Conservation (phyloP, 306 rosid genomes). For the Trifolium fragiferum region DNA sequence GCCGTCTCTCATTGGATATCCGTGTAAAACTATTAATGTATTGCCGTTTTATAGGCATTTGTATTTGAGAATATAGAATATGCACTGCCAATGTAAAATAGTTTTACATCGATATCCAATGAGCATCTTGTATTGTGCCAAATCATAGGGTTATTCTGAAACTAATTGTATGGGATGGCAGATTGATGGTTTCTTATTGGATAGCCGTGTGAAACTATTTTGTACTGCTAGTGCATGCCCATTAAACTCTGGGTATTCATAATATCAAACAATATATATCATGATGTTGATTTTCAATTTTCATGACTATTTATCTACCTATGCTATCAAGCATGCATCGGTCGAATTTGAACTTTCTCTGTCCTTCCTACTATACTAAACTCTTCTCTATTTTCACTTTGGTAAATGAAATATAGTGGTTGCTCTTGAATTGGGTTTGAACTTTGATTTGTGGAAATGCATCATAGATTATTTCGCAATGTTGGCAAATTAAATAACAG, state of each 20-base stretch:
- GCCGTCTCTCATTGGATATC: too few relatives aligned
- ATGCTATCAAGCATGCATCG: slow-evolving; percentile 1
- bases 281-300: slow-evolving; percentile 29
- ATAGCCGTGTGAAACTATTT: too few relatives aligned
- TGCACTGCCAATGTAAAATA: not conserved
- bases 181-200: too few relatives aligned
- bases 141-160: not conserved
- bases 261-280: not conserved
- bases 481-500: too few relatives aligned
- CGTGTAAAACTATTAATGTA: too few relatives aligned
- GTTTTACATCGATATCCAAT: not conserved
- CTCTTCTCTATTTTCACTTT: slow-evolving; percentile 5
- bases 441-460: slow-evolving; percentile 11
- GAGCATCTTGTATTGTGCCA: not conserved
- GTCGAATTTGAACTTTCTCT: slow-evolving; percentile 28
- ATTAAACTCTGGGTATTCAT: not conserved
- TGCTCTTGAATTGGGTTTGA: not conserved
- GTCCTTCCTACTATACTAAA: not conserved
- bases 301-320: slow-evolving; percentile 5
- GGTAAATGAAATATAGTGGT: slow-evolving; percentile 7
- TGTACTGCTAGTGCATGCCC: too few relatives aligned
- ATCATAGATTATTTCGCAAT: not conserved
- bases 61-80: too few relatives aligned
- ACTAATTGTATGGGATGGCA: not conserved
- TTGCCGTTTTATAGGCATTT: too few relatives aligned